phyloP scores from a whole-genome alignment of 2,329 filamentous ascomycete species.

The Pseudocercospora fuligena region DNA sequence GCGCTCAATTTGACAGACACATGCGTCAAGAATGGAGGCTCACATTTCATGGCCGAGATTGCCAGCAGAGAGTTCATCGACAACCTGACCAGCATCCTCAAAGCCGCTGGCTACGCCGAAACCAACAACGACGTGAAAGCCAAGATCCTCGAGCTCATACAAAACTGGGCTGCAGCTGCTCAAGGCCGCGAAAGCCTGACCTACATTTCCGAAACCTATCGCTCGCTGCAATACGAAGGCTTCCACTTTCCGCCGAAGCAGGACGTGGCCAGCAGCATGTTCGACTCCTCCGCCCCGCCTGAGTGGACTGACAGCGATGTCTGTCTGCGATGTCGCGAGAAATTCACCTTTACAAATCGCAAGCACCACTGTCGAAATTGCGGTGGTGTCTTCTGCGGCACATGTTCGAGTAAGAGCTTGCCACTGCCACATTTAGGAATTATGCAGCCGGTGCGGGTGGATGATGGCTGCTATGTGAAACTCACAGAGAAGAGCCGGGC shows the following conservation, averaged over 20 bases:
- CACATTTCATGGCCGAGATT: constrained; percentile 93
- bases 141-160: constrained; percentile 92
- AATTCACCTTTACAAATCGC: constrained; percentile 96
- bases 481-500: constrained; percentile 72
- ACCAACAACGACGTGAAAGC: constrained; percentile 83
- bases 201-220: constrained; percentile 90
- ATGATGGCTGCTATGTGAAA: constrained; percentile 93
- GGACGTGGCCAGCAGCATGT: constrained; percentile 92
- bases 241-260: constrained; percentile 87
- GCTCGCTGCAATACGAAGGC: constrained; percentile 78
- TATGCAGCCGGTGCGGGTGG: constrained; percentile 85
- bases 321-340: constrained; percentile 94
- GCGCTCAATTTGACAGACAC: constrained; percentile 97
- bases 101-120: constrained; percentile 73
- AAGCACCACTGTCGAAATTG: constrained; percentile 99
- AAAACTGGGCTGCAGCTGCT: constrained; percentile 88
- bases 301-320: constrained; percentile 99
- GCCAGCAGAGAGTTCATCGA: constrained; percentile 98
- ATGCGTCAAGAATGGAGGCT: constrained; percentile 96
- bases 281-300: constrained; percentile 95
- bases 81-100: constrained; percentile 87
- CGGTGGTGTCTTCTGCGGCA: constrained; percentile 94
- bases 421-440: constrained; percentile 93
- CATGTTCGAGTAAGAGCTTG: constrained; percentile 87
- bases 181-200: constrained; percentile 80